Conservation (phyloP, 1,284 basidiomycete species). For the Moesziomyces globuligerus region DNA sequence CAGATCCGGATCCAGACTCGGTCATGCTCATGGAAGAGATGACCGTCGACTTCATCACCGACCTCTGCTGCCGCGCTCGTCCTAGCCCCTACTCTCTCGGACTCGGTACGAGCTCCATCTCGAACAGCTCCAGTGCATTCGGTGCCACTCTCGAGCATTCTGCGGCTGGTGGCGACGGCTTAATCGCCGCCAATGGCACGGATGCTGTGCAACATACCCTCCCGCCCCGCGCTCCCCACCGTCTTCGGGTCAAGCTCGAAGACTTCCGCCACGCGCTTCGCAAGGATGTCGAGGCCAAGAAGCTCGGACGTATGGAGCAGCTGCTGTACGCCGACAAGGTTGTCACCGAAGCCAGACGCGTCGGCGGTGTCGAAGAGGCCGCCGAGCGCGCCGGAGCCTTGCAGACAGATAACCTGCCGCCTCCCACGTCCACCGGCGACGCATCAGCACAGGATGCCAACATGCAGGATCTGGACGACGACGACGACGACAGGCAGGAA, state of each 20-base stretch:
- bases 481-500: slow-evolving; percentile 15
- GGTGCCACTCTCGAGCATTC: slow-evolving; percentile 31
- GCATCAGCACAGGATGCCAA: slow-evolving; percentile 10
- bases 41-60: slow-evolving; percentile 86
- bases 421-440: slow-evolving; percentile 16
- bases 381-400: slow-evolving; percentile 56
- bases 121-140: slow-evolving; percentile 31
- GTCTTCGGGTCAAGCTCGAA: slow-evolving; percentile 62
- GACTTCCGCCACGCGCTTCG: slow-evolving; percentile 64
- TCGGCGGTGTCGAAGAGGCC: slow-evolving; percentile 59
- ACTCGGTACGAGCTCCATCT: slow-evolving; percentile 43
- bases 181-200: slow-evolving; percentile 19
- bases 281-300: slow-evolving; percentile 61
- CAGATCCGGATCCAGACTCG: slow-evolving; percentile 84
- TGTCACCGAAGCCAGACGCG: slow-evolving; percentile 61
- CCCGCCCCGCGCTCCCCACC: slow-evolving; percentile 42
- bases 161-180: slow-evolving; percentile 11
- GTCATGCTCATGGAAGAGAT: slow-evolving; percentile 94
- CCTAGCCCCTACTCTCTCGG: slow-evolving; percentile 55
- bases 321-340: slow-evolving; percentile 65
- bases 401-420: slow-evolving; percentile 35
- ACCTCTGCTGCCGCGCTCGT: slow-evolving; percentile 75
- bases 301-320: slow-evolving; percentile 63
- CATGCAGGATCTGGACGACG: slow-evolving; percentile 26
- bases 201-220: slow-evolving; percentile 20